Conservation (phyloP, 1,139 yeast species). For the Eremothecium gossypii region DNA sequence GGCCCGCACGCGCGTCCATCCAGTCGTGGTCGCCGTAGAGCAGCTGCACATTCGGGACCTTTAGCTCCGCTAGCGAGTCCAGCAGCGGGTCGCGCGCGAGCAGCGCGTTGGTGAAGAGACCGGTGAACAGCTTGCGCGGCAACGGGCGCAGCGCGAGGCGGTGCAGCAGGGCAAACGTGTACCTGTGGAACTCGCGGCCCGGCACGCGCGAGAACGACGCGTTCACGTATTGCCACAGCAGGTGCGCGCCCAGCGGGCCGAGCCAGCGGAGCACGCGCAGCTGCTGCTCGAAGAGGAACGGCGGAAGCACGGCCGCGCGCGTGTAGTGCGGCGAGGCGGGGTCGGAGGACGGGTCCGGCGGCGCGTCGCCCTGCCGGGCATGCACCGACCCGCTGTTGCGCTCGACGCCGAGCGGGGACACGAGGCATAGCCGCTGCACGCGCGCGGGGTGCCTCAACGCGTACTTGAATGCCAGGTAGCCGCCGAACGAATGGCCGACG, state of each 20-base stretch:
- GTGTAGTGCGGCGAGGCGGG: constrained; percentile 21
- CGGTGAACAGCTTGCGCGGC: constrained; percentile 45
- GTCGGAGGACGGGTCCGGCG: constrained; percentile 13
- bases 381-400: constrained; percentile 55
- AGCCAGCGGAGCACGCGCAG: constrained; percentile 42
- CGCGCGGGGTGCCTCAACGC: constrained; percentile 62
- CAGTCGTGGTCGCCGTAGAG: constrained; percentile 80
- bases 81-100: constrained; percentile 68
- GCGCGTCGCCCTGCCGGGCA: constrained; percentile 24
- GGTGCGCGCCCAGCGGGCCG: constrained; percentile 51
- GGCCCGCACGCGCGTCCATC: constrained; percentile 75
- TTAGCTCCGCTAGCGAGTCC: constrained; percentile 44
- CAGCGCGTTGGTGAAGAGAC: constrained; percentile 33
- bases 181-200: constrained; percentile 16
- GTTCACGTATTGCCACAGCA: constrained; percentile 43
- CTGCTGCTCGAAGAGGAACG: constrained; percentile 25
- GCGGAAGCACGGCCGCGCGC: constrained; percentile 23
- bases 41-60: constrained; percentile 43
- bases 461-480: constrained; percentile 73
- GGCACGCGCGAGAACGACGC: constrained; percentile 50
- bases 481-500: constrained; percentile 91
- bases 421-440: constrained; percentile 57
- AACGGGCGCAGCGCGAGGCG: constrained; percentile 19
- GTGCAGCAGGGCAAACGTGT: constrained; percentile 19
- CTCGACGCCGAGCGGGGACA: constrained; percentile 90